Base-by-base conservation (phyloP, 1,284 basidiomycete genomes). In the Exobasidium cylindrosporum region DNA sequence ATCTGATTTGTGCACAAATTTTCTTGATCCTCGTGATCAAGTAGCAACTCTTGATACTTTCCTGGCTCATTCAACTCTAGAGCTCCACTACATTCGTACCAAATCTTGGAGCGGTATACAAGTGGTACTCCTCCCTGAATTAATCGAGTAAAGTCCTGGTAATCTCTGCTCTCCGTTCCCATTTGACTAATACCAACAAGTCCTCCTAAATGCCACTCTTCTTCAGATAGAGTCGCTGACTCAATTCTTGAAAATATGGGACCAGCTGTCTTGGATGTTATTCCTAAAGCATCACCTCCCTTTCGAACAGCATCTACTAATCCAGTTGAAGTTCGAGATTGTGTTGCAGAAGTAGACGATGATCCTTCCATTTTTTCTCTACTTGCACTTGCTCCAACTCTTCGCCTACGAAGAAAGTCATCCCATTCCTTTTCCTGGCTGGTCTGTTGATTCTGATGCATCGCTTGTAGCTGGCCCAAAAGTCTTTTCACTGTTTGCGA, bases 51-150 rank as follows among this genome's bases (percentile, higher is more conserved):
- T 57, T 86, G 84, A 78, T 97, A 98, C 63, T 90, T 81, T 1
- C 96, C 95, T 0, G 95, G 95, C 72, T 97, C 92, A 61, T 87
- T 86, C 82, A 93, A 88, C 79, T 97, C 93, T 71, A 91, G 83
- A 0, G 89, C 93, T 0, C 93, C 92, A 63, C 89, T 91, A 78
- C 91, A 96, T 82, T 98, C 95, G 60, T 89, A 81, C 90, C 92
- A 94, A 54, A 82, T 78, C 32, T 95, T 92, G 29, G 89, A 84
- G 6, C 95, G 86, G 76, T 95, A 94, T 40, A 85, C 86, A 28
- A 97, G 84, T 6, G 95, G 95, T 24, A 97, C 89, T 0, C 96
- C 96, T 53, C 83, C 85, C 56, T 90, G 83, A 26, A 95, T 87
- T 1, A 98, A 83, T 57, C 86, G 82, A 61, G 88, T 87, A 68